Percentiles rank a stretch among this genome's conserved stretches.
Conservation (phyloP, 2,329 filamentous ascomycete species). For the Paecilomyces sp. region DNA sequence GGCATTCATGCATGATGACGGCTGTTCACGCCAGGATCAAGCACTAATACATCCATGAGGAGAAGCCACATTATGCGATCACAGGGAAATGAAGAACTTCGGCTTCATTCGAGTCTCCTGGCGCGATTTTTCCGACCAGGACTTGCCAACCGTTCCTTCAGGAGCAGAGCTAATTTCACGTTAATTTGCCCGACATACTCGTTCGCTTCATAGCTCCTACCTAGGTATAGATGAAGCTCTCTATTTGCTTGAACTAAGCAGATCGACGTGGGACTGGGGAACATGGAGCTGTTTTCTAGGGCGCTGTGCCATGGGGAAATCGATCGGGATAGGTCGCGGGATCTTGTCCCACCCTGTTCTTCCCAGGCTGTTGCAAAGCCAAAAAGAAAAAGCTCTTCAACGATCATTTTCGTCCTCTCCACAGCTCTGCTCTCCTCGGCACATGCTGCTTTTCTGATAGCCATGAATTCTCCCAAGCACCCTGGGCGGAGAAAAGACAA, state of each 20-base stretch:
- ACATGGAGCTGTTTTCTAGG: not conserved
- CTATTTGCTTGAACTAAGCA: not conserved
- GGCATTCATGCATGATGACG: not conserved
- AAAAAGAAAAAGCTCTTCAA: not conserved
- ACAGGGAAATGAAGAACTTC: not conserved
- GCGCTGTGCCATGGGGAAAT: not conserved
- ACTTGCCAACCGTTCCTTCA: not conserved
- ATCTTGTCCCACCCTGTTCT: not conserved
- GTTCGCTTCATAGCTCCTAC: not conserved
- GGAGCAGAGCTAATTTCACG: not conserved
- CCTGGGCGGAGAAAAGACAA: not conserved
- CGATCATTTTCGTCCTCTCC: not conserved
- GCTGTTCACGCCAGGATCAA: not conserved
- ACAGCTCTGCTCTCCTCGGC: not conserved
- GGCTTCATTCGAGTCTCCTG: not conserved
- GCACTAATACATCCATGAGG: not conserved
- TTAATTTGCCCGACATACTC: not conserved
- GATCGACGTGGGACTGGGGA: not conserved
- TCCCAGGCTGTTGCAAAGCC: not conserved
- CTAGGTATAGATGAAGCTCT: not conserved
- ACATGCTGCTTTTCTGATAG: not conserved
- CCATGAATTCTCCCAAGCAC: not conserved
- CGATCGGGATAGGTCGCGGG: not conserved
- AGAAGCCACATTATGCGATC: not conserved
- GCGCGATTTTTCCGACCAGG: not conserved